Evolutionary conservation across 805 yeast species (phyloP).

Genomic region (Candida tallmaniae): DNA sequence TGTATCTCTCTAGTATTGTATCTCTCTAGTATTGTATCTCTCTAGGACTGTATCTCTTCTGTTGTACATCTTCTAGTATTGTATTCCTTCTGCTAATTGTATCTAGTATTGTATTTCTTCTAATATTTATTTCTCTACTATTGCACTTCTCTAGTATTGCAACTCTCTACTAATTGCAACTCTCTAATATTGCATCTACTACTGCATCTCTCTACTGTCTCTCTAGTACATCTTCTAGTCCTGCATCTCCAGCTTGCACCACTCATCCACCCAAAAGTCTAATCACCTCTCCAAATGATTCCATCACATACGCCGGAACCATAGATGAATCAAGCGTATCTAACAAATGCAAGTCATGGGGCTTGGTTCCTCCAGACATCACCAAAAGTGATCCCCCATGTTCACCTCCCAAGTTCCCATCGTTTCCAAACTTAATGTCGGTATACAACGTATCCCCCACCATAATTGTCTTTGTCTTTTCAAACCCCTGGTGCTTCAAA

Average conservation of each 20-base stretch:
- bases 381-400: conserved; percentile 30
- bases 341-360: conserved; percentile 16
- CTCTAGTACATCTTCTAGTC: too few species aligned
- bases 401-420: conserved; percentile 29
- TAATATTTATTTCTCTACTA: too few species aligned
- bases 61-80: too few species aligned
- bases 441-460: conserved; percentile 41
- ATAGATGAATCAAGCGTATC: conserved; percentile 11
- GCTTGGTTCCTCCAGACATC: conserved; percentile 32
- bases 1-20: too few species aligned
- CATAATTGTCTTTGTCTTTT: conserved; percentile 28
- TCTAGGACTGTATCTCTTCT: too few species aligned
- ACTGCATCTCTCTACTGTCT: too few species aligned
- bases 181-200: too few species aligned
- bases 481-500: conserved; percentile 22
- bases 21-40: too few species aligned
- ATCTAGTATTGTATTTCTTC: too few species aligned
- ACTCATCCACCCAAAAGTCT: not conserved
- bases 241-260: not conserved
- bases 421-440: conserved; percentile 41
- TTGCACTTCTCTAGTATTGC: too few species aligned
- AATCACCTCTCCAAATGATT: conserved; percentile 27
- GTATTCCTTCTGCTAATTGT: too few species aligned
- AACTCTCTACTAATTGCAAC: too few species aligned
- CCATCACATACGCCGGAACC: conserved; percentile 26